Evolutionary conservation across 306 rosid genomes (phyloP).

Genomic region (Corylus americana): DNA sequence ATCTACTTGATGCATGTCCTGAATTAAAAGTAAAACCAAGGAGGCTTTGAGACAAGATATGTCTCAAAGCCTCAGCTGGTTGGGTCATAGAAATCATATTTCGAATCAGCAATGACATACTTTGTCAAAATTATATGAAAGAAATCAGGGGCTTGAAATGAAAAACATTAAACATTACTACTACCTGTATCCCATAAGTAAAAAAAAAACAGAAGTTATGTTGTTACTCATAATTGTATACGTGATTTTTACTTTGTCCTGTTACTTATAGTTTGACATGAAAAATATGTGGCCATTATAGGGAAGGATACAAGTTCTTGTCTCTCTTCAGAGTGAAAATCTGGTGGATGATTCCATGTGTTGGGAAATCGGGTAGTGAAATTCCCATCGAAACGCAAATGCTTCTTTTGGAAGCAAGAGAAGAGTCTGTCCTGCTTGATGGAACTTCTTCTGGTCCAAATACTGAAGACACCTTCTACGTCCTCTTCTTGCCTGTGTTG

Average conservation of each 20-base stretch:
- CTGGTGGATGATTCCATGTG: slow-evolving; percentile 81
- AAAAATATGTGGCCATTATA: slow-evolving; percentile 25
- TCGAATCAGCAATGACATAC: too few species aligned
- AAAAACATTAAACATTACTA: neutral
- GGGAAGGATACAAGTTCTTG: slow-evolving; percentile 56
- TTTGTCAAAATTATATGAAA: too few species aligned
- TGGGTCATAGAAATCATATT: too few species aligned
- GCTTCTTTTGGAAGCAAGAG: slow-evolving; percentile 62
- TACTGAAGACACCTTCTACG: slow-evolving; percentile 35
- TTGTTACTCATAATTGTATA: neutral
- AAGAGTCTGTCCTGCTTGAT: slow-evolving; percentile 36
- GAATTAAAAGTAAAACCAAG: too few species aligned
- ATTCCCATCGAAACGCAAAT: slow-evolving; percentile 75
- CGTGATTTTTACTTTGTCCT: neutral
- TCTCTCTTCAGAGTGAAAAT: slow-evolving; percentile 63
- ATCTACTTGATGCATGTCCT: too few species aligned
- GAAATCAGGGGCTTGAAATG: too few species aligned
- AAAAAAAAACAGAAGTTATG: neutral
- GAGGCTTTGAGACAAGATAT: too few species aligned
- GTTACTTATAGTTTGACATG: neutral
- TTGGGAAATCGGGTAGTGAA: slow-evolving; percentile 55
- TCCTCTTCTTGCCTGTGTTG: slow-evolving; percentile 67
- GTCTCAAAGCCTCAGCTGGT: too few species aligned
- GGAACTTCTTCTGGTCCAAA: slow-evolving; percentile 37
- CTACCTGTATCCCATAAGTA: neutral